Percentiles rank a stretch among this genome's conserved stretches.
These are phyloP conservation scores for Chlamydomonas sphaeroides DNA, from an alignment of 139 green algal genomes.

Conservation along the genomic window DNA sequence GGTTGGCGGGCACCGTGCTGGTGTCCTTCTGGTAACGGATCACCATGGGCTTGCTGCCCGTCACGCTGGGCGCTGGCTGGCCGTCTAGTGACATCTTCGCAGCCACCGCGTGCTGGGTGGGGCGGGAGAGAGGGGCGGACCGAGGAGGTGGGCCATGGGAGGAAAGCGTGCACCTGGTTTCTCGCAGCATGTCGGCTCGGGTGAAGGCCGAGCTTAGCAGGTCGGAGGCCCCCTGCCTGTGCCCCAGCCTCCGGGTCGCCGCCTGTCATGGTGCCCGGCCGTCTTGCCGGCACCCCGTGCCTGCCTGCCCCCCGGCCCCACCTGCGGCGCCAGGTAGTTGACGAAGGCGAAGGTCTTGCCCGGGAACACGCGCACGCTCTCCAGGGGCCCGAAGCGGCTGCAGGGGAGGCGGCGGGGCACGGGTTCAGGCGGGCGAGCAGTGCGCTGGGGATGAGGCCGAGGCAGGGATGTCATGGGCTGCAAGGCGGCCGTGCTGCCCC, in stretches of 20 bases:
- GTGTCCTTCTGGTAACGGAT: conserved; percentile 79
- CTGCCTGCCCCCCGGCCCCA: too few relatives aligned
- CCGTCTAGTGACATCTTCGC: conserved; percentile 73
- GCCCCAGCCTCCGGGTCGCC: too few relatives aligned
- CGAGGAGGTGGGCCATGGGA: neutral
- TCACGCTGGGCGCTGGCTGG: conserved; percentile 63
- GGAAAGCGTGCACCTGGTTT: too few relatives aligned
- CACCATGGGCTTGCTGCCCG: conserved; percentile 74
- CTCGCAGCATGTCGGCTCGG: too few relatives aligned
- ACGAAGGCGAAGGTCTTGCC: conserved; percentile 71
- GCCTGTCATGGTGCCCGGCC: too few relatives aligned
- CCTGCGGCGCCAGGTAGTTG: conserved; percentile 60
- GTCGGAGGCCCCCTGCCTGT: too few relatives aligned
- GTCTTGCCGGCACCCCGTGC: too few relatives aligned
- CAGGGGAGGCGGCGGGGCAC: neutral
- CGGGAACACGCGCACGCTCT: conserved; percentile 76
- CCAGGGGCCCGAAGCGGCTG: conserved; percentile 70
- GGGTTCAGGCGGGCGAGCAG: too few relatives aligned
- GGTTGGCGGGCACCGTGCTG: conserved; percentile 39
- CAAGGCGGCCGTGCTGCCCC: neutral
- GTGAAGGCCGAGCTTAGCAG: too few relatives aligned
- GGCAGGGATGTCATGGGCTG: too few relatives aligned
- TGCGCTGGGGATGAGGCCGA: too few relatives aligned
- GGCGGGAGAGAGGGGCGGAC: too few relatives aligned
- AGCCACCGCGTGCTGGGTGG: conserved; percentile 45